phyloP scores from a whole-genome alignment of 768 basidiomycete genomes.

The Wakefieldia striispora region DNA sequence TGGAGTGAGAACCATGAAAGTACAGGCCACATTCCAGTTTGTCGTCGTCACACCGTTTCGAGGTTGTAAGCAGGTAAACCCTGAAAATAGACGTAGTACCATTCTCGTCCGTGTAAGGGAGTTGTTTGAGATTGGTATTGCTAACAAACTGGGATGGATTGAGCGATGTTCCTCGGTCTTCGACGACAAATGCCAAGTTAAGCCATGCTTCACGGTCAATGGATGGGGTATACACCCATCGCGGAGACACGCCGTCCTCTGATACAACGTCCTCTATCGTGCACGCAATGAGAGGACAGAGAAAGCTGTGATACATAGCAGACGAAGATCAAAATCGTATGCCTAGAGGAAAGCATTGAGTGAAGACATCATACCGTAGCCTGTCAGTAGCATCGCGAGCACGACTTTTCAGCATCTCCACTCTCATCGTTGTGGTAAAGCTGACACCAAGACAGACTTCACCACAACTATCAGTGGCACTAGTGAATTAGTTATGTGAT shows the following conservation, averaged over 20 bases:
- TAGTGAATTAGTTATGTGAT: not conserved
- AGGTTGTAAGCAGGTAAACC: constrained; percentile 13
- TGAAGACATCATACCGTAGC: constrained; percentile 11
- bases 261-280: constrained; percentile 3
- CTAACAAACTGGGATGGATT: constrained; percentile 16
- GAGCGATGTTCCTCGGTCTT: constrained; percentile 15
- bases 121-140: constrained; percentile 12
- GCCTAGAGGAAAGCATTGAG: too few relatives aligned
- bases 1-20: constrained; percentile 20
- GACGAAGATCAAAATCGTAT: too few relatives aligned
- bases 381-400: constrained; percentile 16
- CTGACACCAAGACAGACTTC: constrained; percentile 18
- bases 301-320: constrained; percentile 5
- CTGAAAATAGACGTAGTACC: constrained; percentile 3
- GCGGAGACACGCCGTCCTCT: constrained; percentile 5
- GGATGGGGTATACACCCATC: constrained; percentile 22
- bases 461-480: constrained; percentile 11
- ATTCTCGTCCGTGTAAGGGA: constrained; percentile 14
- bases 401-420: constrained; percentile 7
- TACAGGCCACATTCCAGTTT: constrained; percentile 18
- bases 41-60: not conserved
- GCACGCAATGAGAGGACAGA: constrained; percentile 20
- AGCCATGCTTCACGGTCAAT: constrained; percentile 23
- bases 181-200: constrained; percentile 16
- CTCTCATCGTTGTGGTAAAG: constrained; percentile 7